Evolutionary conservation across 2,329 filamentous ascomycete species (phyloP).

Genomic region (Fusarium transvaalense): DNA sequence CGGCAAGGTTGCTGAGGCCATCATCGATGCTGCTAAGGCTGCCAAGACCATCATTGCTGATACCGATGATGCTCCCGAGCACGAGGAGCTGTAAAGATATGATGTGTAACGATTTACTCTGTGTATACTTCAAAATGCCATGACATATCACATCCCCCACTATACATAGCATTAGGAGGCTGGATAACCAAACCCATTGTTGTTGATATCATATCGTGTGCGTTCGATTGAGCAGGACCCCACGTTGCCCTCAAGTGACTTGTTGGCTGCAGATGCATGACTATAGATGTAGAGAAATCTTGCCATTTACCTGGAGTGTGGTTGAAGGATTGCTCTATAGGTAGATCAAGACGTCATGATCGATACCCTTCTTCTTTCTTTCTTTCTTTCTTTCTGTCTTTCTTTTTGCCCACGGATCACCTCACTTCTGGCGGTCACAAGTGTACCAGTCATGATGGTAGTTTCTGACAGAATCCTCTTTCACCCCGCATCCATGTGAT

Average conservation of each 20-base stretch:
- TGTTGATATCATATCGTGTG: constrained; percentile 28
- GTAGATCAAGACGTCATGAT: constrained; percentile 40
- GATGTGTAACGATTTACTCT: constrained; percentile 21
- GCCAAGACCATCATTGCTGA: constrained; percentile 66
- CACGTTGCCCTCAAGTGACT: constrained; percentile 23
- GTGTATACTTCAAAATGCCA: constrained; percentile 23
- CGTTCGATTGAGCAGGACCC: constrained; percentile 3
- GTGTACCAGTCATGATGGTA: not conserved
- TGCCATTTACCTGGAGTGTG: constrained; percentile 9
- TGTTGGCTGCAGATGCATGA: constrained; percentile 27
- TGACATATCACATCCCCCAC: constrained; percentile 4
- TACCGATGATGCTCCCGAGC: constrained; percentile 67
- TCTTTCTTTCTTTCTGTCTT: not conserved
- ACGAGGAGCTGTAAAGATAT: constrained; percentile 68
- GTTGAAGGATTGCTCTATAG: constrained; percentile 23
- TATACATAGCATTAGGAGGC: constrained; percentile 11
- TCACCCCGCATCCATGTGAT: constrained; percentile 2
- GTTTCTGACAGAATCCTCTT: not conserved
- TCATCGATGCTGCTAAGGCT: constrained; percentile 63
- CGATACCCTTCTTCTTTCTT: constrained; percentile 1
- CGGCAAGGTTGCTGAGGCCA: constrained; percentile 61
- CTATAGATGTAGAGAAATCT: constrained; percentile 22
- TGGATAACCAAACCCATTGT: constrained; percentile 10
- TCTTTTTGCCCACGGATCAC: not conserved
- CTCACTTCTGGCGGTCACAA: constrained; percentile 7